Evolutionary conservation across 1,284 basidiomycete species (phyloP).

Genomic region (Schizophyllum commune): DNA sequence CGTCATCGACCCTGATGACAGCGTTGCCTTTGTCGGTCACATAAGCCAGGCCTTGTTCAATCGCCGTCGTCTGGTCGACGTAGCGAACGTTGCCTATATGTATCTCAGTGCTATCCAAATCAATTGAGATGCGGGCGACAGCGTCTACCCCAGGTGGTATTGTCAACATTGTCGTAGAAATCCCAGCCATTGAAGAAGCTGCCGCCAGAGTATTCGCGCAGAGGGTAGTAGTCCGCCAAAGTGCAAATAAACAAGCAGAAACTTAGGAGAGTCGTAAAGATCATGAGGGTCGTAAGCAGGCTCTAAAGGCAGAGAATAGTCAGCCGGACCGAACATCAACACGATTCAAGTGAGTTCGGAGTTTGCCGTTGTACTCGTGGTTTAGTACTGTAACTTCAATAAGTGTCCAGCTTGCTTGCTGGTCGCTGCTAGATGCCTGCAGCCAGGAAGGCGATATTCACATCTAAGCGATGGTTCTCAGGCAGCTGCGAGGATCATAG

Average conservation of each 20-base stretch:
- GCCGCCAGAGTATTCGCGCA: slow-evolving; percentile 41
- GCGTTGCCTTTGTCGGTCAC: slow-evolving; percentile 36
- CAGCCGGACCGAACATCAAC: not conserved
- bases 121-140: not conserved
- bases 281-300: not conserved
- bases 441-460: not conserved
- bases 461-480: not conserved
- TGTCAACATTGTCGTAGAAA: slow-evolving; percentile 51
- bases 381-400: no score
- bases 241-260: slow-evolving; percentile 1
- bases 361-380: not conserved
- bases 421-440: no score
- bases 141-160: slow-evolving; percentile 48
- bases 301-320: not conserved
- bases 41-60: slow-evolving; percentile 31
- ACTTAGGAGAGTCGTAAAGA: not conserved
- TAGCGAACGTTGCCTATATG: slow-evolving; percentile 26
- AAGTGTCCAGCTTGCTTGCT: no score
- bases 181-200: slow-evolving; percentile 56
- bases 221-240: slow-evolving; percentile 29
- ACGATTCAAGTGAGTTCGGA: not conserved
- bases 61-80: slow-evolving; percentile 28
- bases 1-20: slow-evolving; percentile 43
- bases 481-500: not conserved
- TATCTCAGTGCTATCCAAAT: slow-evolving; percentile 5